Evolutionary conservation across 148 eudicot species (phyloP).

Genomic region (Arctostaphylos glauca): DNA sequence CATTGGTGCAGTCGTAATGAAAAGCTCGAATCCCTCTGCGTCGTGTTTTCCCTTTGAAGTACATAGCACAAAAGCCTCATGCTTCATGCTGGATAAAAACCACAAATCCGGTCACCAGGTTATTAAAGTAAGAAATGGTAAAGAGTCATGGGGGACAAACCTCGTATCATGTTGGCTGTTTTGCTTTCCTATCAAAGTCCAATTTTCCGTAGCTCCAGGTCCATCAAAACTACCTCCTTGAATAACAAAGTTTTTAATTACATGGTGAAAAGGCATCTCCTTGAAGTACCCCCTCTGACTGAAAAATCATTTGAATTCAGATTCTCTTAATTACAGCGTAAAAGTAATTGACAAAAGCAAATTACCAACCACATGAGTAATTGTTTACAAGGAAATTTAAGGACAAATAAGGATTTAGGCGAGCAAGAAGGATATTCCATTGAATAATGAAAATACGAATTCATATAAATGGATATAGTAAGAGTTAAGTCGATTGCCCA

Average conservation of each 20-base stretch:
- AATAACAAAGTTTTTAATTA: slow-evolving; percentile 83
- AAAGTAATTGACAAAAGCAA: neutral
- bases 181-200: slow-evolving; percentile 83
- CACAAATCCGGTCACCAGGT: slow-evolving; percentile 1
- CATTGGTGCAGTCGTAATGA: slow-evolving; percentile 88
- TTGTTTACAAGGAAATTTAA: neutral
- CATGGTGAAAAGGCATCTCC: slow-evolving; percentile 87
- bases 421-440: neutral
- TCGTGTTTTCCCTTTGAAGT: slow-evolving; percentile 73
- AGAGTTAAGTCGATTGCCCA: slow-evolving; percentile 31
- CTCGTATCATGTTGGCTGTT: slow-evolving; percentile 73
- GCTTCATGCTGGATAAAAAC: slow-evolving; percentile 64
- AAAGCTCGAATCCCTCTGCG: slow-evolving; percentile 63
- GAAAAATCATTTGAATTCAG: slow-evolving; percentile 28
- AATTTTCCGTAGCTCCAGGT: slow-evolving; percentile 68
- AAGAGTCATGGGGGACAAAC: slow-evolving; percentile 25
- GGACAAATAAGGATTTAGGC: neutral
- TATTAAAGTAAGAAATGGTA: neutral
- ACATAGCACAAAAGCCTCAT: slow-evolving; percentile 94
- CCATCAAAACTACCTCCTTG: slow-evolving; percentile 77
- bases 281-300: slow-evolving; percentile 84
- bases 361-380: neutral
- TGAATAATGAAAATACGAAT: neutral
- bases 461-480: neutral
- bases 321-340: neutral